Base-by-base conservation (phyloP, 192 early-diverging fungal genomes). In the Dissophora ornata region DNA sequence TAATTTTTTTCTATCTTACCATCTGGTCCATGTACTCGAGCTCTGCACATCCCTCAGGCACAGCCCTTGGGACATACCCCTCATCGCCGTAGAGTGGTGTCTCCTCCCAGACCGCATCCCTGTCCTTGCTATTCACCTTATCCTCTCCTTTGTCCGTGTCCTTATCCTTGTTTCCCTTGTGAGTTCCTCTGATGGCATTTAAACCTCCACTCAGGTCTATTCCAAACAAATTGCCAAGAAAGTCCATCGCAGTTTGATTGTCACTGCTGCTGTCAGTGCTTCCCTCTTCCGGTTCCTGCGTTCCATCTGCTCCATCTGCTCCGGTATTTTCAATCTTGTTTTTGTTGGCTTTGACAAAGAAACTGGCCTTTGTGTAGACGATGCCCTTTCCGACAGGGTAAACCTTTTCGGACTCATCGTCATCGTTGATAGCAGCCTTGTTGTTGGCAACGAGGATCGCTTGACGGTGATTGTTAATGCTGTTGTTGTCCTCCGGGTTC, bases 371-470 rank as follows among this genome's bases (percentile, higher is more conserved):
- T 33, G 56, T 59, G 29, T 59, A 69, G 36, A 60, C 57, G 21
- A 60, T 69, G 6, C 67, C 67, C 0, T 69, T 68, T 2, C 66
- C 66, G 11, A 68, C 66, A 21, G 66, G 66, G 21, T 52, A 51
- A 7, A 36, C 28, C 25, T 52, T 41, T 2, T 52, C 38, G 13
- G 46, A 9, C 46, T 47, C 22, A n/a, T n/a, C n/a, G n/a, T n/a
- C n/a, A n/a, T n/a, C 0, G 40, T 15, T n/a, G 36, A 38, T 38
- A 38, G 36, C 13, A 13, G 6, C 36, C 36, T 38, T 6, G 13
- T 13, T 38, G 36, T 38, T 38, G 36, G 36, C 36, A 38, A 38
- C 6, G 13, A 13, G 36, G 36, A 38, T 13, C 7, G 36, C 6
- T 38, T 6, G 7, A 38, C 36, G 36, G 36, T 38, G 6, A 13